A percentile compares a stretch with the other conserved stretches of the same genome.
Evolutionary conservation across 805 yeast genomes (phyloP).

Genomic region (Hanseniaspora guilliermondii): DNA sequence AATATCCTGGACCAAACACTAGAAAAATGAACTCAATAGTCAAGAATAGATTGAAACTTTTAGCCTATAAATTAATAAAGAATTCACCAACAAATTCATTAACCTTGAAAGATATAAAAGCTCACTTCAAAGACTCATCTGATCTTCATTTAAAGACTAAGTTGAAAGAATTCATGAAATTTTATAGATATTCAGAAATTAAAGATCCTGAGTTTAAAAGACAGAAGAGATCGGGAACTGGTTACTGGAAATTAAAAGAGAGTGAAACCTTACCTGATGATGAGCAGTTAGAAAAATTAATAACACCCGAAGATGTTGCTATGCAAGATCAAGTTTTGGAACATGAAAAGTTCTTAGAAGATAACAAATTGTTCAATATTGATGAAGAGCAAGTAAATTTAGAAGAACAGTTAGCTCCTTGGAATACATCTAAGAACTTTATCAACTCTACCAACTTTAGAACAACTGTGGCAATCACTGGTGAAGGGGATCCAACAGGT

Average conservation of each 20-base stretch:
- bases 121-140: conserved; percentile 91
- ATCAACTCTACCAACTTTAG: conserved; percentile 90
- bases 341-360: conserved; percentile 82
- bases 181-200: conserved; percentile 84
- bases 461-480: conserved; percentile 89
- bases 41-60: conserved; percentile 83
- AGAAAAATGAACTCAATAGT: conserved; percentile 88
- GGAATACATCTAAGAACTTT: conserved; percentile 89
- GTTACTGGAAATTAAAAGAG: conserved; percentile 79
- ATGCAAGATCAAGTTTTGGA: conserved; percentile 83
- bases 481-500: conserved; percentile 91
- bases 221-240: conserved; percentile 24
- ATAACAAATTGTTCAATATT: conserved; percentile 46
- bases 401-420: conserved; percentile 80
- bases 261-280: conserved; percentile 57
- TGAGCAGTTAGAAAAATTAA: conserved; percentile 67
- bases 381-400: conserved; percentile 44
- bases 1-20: conserved; percentile 95
- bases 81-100: conserved; percentile 60
- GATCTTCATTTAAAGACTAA: conserved; percentile 96
- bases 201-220: conserved; percentile 30
- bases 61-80: conserved; percentile 77
- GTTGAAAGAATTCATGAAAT: conserved; percentile 94
- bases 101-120: conserved; percentile 73
- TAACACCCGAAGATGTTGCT: conserved; percentile 82